Percentiles rank a stretch among this genome's conserved stretches.
Conservation (phyloP, 768 basidiomycete genomes). For the Lactarius evosmus region DNA sequence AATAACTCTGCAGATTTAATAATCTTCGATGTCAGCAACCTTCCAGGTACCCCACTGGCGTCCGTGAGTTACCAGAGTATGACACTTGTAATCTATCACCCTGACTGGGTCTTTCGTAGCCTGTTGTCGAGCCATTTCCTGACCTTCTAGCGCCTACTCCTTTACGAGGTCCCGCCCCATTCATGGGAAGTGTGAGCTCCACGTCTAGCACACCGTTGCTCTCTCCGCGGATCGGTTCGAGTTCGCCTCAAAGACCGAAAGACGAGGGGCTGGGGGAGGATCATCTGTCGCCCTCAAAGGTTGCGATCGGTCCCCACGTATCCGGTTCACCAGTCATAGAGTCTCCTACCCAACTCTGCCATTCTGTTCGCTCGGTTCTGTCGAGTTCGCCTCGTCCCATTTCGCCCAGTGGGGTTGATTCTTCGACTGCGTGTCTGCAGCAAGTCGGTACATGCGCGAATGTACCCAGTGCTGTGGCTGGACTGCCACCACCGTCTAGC, state of each 20-base stretch:
- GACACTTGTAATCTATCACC: background rate
- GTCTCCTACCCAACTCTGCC: background rate
- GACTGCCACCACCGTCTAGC: background rate
- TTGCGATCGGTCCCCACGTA: background rate
- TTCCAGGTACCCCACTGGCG: background rate
- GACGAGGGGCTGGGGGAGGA: background rate
- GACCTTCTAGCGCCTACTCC: slow-evolving; percentile 22
- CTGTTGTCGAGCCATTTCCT: slow-evolving; percentile 9
- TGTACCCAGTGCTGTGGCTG: background rate
- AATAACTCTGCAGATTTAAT: slow-evolving; percentile 10
- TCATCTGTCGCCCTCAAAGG: background rate
- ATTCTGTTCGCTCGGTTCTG: background rate
- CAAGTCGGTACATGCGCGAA: background rate
- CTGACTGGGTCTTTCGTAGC: slow-evolving; percentile 7
- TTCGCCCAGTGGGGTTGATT: background rate
- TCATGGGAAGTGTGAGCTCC: slow-evolving; percentile 3
- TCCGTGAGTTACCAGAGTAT: slow-evolving; percentile 8
- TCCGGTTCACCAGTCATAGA: background rate
- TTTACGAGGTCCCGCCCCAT: background rate
- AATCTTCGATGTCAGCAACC: slow-evolving; percentile 8
- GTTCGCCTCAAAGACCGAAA: background rate
- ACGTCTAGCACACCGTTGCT: background rate
- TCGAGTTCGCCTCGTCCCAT: background rate
- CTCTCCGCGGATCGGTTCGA: background rate
- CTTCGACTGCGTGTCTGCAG: background rate